Conservation (phyloP, 805 yeast genomes). For the Tetrapisispora fleetii region DNA sequence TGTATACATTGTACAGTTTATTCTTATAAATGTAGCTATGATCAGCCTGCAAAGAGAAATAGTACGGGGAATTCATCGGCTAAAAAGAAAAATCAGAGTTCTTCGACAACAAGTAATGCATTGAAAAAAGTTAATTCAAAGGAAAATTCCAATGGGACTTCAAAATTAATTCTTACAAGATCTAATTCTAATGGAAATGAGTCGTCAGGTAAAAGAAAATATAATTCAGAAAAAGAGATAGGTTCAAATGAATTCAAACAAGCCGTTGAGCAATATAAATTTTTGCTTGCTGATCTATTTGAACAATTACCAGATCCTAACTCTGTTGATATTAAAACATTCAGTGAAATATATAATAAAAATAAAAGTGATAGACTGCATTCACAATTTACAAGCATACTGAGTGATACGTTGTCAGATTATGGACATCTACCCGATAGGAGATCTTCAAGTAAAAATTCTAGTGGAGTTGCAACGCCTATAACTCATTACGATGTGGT, state of each 20-base stretch:
- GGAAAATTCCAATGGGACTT: background rate
- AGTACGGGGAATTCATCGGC: background rate
- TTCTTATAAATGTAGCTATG: constrained; percentile 75
- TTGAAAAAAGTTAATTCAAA: background rate
- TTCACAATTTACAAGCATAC: background rate
- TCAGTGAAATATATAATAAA: background rate
- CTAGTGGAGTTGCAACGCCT: background rate
- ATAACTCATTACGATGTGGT: constrained; percentile 5
- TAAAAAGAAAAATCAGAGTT: background rate
- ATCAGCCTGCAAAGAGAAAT: constrained; percentile 49
- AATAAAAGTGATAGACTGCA: background rate
- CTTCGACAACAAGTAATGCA: background rate
- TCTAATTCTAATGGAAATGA: background rate
- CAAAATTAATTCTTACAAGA: background rate
- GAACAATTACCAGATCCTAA: constrained; percentile 16
- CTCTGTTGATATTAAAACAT: constrained; percentile 6
- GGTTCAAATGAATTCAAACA: background rate
- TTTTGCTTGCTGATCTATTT: constrained; percentile 13
- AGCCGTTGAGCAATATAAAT: constrained; percentile 7
- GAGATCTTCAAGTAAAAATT: background rate
- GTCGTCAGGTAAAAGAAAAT: background rate
- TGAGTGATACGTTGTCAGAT: background rate
- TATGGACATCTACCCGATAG: background rate
- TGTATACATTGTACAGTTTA: constrained; percentile 85
- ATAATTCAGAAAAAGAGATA: background rate